Evolutionary conservation across 495 filamentous ascomycete species (phyloP).

Genomic region (Talaromyces ruber): DNA sequence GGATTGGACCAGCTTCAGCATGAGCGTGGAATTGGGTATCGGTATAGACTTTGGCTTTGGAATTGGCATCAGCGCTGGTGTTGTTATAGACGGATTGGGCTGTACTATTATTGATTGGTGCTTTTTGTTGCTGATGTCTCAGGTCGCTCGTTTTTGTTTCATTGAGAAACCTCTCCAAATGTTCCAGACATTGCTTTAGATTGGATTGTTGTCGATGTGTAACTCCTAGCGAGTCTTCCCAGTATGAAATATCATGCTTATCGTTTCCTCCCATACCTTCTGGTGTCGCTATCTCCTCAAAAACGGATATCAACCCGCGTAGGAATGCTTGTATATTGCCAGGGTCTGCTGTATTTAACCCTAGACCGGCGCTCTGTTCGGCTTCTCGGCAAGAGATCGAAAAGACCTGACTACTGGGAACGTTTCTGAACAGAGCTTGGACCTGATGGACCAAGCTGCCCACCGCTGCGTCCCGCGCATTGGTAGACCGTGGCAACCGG

Average conservation of each 20-base stretch:
- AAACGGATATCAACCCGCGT: conserved; percentile 54
- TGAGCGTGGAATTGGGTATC: conserved; percentile 3
- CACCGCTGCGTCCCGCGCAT: conserved; percentile 8
- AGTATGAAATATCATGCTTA: conserved; percentile 42
- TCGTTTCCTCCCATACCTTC: conserved; percentile 24
- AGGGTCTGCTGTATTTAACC: conserved; percentile 31
- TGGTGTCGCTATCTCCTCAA: conserved; percentile 63
- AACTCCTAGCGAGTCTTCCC: conserved; percentile 81
- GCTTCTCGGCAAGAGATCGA: conserved; percentile 61
- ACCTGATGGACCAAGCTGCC: conserved; percentile 14
- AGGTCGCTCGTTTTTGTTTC: conserved; percentile 11
- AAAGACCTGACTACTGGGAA: conserved; percentile 41
- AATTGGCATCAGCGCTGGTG: conserved; percentile 2
- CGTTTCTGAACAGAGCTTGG: conserved; percentile 21
- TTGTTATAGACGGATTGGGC: background rate
- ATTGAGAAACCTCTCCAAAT: conserved; percentile 62
- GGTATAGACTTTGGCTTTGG: background rate
- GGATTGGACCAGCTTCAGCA: conserved; percentile 2
- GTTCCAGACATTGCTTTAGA: conserved; percentile 57
- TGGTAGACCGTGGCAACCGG: conserved; percentile 23
- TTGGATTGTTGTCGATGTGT: conserved; percentile 83
- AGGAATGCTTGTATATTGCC: conserved; percentile 64
- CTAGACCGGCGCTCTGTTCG: conserved; percentile 5
- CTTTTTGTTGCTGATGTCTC: background rate
- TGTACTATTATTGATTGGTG: background rate